Percentiles rank a stretch among this genome's conserved stretches.
Conservation (phyloP, 2,329 filamentous ascomycete species). For the Alternaria angustiovoidea region DNA sequence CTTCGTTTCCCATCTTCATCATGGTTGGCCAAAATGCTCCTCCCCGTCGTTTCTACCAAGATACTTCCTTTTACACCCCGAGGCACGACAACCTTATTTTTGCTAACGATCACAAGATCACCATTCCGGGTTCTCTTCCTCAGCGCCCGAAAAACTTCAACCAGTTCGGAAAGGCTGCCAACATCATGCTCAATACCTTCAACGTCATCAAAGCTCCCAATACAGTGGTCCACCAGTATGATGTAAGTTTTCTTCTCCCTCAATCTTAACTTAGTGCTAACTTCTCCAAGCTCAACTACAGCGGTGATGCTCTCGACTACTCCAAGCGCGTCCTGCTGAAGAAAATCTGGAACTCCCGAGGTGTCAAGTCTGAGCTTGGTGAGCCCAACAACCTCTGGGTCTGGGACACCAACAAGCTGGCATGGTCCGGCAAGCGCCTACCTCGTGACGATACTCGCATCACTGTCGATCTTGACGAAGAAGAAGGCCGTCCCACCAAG, state of each 20-base stretch:
- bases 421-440: conserved; percentile 66
- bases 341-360: conserved; percentile 76
- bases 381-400: conserved; percentile 65
- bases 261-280: conserved; percentile 13
- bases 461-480: conserved; percentile 75
- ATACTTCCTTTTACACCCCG: conserved; percentile 18
- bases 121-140: conserved; percentile 38
- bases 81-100: conserved; percentile 34
- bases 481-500: conserved; percentile 53
- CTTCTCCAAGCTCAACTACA: conserved; percentile 63
- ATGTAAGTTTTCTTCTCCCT: conserved; percentile 66
- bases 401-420: conserved; percentile 83
- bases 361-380: conserved; percentile 64
- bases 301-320: conserved; percentile 67
- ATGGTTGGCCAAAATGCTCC: conserved; percentile 9
- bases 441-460: conserved; percentile 52
- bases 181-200: conserved; percentile 74
- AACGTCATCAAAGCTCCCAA: conserved; percentile 68
- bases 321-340: conserved; percentile 71
- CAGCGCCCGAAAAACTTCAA: conserved; percentile 50
- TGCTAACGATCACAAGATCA: conserved; percentile 33
- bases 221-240: conserved; percentile 79
- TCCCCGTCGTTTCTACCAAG: conserved; percentile 19
- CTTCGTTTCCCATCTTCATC: conserved; percentile 5
- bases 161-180: conserved; percentile 50